phyloP scores from a whole-genome alignment of 768 basidiomycete species.

The Rhizopogon sp. region DNA sequence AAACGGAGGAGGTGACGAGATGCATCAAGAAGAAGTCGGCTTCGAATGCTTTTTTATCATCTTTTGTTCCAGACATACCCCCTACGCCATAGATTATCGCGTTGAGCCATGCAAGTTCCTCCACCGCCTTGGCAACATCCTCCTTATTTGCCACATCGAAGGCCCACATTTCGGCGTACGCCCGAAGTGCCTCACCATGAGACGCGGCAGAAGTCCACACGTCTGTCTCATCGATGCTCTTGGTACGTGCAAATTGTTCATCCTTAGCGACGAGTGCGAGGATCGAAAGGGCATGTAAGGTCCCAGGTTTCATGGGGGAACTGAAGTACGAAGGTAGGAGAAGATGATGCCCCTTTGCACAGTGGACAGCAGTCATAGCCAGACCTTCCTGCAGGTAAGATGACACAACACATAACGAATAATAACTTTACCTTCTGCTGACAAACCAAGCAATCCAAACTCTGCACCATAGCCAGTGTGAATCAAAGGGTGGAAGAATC shows the following conservation, averaged over 20 bases:
- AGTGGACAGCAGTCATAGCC: conserved; percentile 41
- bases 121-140: conserved; percentile 46
- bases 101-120: conserved; percentile 57
- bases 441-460: conserved; percentile 52
- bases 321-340: not conserved
- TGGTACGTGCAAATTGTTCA: conserved; percentile 24
- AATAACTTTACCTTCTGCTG: conserved; percentile 50
- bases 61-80: conserved; percentile 32
- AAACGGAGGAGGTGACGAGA: conserved; percentile 61
- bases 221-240: conserved; percentile 21
- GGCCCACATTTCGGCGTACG: conserved; percentile 44
- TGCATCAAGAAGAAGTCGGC: conserved; percentile 72
- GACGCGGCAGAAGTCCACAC: conserved; percentile 25
- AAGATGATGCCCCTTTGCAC: conserved; percentile 1
- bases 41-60: conserved; percentile 42
- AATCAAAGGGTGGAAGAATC: conserved; percentile 61
- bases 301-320: not conserved
- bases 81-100: conserved; percentile 55
- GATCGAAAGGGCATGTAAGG: conserved; percentile 37
- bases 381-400: conserved; percentile 39
- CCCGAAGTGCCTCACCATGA: conserved; percentile 33
- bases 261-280: conserved; percentile 51
- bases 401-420: conserved; percentile 32
- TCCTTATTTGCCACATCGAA: conserved; percentile 30
- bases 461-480: conserved; percentile 61